Conservation (phyloP, 2,329 filamentous ascomycete genomes). For the Microsporum canis region DNA sequence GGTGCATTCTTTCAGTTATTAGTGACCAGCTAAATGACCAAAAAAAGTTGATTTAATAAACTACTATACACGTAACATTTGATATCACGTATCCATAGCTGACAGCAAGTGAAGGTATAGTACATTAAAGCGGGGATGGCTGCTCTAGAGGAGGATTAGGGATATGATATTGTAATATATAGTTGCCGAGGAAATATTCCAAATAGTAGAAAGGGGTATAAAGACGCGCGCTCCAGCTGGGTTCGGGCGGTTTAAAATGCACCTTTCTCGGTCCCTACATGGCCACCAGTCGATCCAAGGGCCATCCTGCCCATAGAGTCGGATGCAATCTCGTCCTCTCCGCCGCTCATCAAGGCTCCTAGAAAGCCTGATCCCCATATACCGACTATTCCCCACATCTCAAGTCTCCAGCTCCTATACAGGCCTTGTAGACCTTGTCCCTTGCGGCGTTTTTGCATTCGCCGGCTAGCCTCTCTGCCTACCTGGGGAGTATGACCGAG, state of each 20-base stretch:
- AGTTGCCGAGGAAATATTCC: neutral
- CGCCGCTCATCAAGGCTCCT: constrained; percentile 27
- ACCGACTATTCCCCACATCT: constrained; percentile 45
- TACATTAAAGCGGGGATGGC: neutral
- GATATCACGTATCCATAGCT: neutral
- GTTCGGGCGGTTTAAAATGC: neutral
- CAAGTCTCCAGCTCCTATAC: constrained; percentile 48
- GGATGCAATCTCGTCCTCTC: constrained; percentile 26
- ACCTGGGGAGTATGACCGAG: constrained; percentile 23
- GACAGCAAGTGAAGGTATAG: neutral
- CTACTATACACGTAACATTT: neutral
- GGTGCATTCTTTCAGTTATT: neutral
- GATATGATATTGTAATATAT: neutral
- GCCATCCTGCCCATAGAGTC: constrained; percentile 13
- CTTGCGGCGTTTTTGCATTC: constrained; percentile 34
- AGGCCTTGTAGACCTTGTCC: constrained; percentile 46
- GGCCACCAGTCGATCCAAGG: constrained; percentile 6
- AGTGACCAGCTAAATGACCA: neutral
- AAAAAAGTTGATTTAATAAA: neutral
- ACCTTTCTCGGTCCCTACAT: neutral
- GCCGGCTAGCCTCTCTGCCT: constrained; percentile 23
- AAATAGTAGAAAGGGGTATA: neutral
- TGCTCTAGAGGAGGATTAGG: neutral
- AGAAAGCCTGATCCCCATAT: constrained; percentile 43
- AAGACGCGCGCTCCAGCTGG: neutral